Evolutionary conservation across 2,329 filamentous ascomycete genomes (phyloP), one percentile per base, ranked within the genome.

Genomic region (Microcyclosporella mali): DNA sequence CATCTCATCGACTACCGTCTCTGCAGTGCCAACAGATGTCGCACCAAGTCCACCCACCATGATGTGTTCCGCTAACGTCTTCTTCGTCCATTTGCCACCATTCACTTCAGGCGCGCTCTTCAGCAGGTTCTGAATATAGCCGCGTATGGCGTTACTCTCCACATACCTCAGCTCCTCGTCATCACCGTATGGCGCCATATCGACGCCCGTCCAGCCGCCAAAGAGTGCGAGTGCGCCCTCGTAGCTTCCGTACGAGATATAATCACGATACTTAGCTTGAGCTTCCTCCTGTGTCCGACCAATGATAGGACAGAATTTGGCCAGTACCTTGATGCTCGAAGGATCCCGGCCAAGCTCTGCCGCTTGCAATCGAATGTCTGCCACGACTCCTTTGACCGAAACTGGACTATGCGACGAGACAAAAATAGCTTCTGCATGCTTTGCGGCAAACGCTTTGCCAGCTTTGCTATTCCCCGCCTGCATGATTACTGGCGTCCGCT

Each of bases 131-230:
- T 78, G 73, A 1, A 79, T 71, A 1, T 72, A 71, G 0, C 68
- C 73, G n/a, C 70, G 66, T 38, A 81, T 78, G 0, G 77, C 78
- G 57, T 81, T 78, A 46, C 73, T 74, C 58, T 79, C 72, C n/a
- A 81, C 76, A 41, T 76, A 67, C 10, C 78, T 65, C 38, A 84
- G 63, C 57, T 84, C 80, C 55, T 83, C 73, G 32, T 83, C 79
- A 18, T 83, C 79, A 0, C 66, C 73, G 50, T 82, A 83, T 33
- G 72, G 65, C 6, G 71, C 67, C 17, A 84, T 64, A 56, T 84
- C 77, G 35, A 82, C 80, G 0, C 80, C 84, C 0, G 83, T 86
- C 82, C 83, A 88, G 1, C 84, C 84, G 15, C 82, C 81, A 53
- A 87, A 88, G 14, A 87, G 62, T 1, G 82, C 79, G 43, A 86